phyloP scores from a whole-genome alignment of 2,329 filamentous ascomycete species.

The Didymella keratinophila region DNA sequence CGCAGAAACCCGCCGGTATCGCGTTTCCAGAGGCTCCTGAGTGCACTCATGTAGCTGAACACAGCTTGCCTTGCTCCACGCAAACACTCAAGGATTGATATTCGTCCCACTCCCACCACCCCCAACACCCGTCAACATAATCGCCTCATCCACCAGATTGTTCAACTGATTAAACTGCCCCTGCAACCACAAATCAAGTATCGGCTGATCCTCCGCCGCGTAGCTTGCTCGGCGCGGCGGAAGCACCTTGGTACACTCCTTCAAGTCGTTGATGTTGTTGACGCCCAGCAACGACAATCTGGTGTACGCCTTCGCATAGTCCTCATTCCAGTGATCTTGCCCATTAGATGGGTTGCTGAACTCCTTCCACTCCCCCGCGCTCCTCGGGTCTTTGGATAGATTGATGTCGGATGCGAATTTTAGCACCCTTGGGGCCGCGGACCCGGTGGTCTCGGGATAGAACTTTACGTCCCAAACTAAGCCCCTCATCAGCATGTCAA shows the following conservation, averaged over 20 bases:
- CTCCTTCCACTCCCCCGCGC: conserved; percentile 35
- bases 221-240: conserved; percentile 33
- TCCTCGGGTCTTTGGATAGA: conserved; percentile 35
- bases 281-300: conserved; percentile 62
- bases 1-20: too few relatives aligned
- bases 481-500: too few relatives aligned
- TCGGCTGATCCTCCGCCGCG: conserved; percentile 22
- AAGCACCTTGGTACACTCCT: conserved; percentile 61
- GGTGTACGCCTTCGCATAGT: conserved; percentile 2
- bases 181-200: conserved; percentile 42
- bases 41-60: too few relatives aligned
- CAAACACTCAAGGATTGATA: neutral
- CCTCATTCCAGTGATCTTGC: conserved; percentile 47
- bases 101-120: conserved; percentile 9
- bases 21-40: too few relatives aligned
- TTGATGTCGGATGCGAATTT: conserved; percentile 41
- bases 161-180: conserved; percentile 47
- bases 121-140: conserved; percentile 43
- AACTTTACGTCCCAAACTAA: conserved; percentile 44
- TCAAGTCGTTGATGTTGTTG: conserved; percentile 61
- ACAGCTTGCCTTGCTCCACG: neutral
- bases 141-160: conserved; percentile 44
- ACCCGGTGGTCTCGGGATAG: conserved; percentile 40
- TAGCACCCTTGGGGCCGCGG: conserved; percentile 35
- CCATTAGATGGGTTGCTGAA: conserved; percentile 19